Base-by-base conservation (phyloP, 2,329 filamentous ascomycete species). In the Lojkania enalia region DNA sequence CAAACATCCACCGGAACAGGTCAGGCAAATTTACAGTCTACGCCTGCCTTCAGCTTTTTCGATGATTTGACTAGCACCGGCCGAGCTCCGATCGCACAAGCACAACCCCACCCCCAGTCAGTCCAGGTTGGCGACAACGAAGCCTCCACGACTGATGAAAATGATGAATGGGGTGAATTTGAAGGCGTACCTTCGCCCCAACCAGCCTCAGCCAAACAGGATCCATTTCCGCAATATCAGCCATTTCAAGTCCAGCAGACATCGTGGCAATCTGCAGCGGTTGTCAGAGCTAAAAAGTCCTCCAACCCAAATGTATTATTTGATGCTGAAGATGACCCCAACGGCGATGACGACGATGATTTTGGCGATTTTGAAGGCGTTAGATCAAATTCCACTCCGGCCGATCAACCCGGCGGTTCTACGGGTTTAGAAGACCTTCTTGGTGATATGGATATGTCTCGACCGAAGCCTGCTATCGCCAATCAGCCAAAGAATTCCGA, bases 81-180 rank as follows among this genome's bases (percentile, higher is more conserved):
- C 11, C 14, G 23, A 13, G 39, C 40, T 23, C 27, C 56, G 27
- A 48, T 38, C 14, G 33, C 52, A 25, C 55, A 52, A 44, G 29
- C 42, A 20, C 55, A 57, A 37, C 48, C 43, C 7, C 35, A 48
- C 15, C 31, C 46, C 31, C 47, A 44, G 33, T 33, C 45, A n/a
- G n/a, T 57, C 48, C 9, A 19, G 20, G 23, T 27, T 5, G n/a
- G 25, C 7, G 11, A 21, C 36, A 7, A 37, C 19, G 38, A 48
- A 36, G 20, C 46, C 20, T 4, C 42, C 0, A 23, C 39, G 4
- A 39, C 25, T 12, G 63, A 62, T 27, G 63, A 67, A 5, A 58
- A 59, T 16, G 69, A 72, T 46, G 69, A 71, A 20, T 72, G 67
- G 67, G 69, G 69, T n/a, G 69, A 72, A 30, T 72, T 72, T 38